Evolutionary conservation across 2,329 filamentous ascomycete species (phyloP), one percentile per base, ranked within the genome.

Genomic region (Fusarium miscanthi): DNA sequence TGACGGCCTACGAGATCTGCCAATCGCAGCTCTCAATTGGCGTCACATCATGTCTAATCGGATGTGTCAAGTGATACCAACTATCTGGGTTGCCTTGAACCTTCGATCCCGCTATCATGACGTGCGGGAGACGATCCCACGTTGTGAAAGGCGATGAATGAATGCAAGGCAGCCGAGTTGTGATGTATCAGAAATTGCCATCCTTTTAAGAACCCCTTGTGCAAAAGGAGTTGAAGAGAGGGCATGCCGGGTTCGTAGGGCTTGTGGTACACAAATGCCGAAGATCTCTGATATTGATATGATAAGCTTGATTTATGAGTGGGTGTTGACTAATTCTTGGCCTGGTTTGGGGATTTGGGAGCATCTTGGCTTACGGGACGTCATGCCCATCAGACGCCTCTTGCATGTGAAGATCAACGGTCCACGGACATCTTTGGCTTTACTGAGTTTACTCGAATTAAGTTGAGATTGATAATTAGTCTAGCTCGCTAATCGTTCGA

Each of bases 41-140:
- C 45, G 58, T 72, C 41, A 27, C 66, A 73, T 71, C 46, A 37
- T 27, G 45, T 56, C 43, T 43, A 46, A 38, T 35, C 54, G 42
- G 48, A 63, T 67, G 53, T 27, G 58, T 71, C 70, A 73, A 73
- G 58, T 74, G 70, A 73, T 74, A 63, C 66, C 62, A 56, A 66
- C 27, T 63, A 38, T 35, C 38, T 49, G 56, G 66, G 65, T 54
- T 61, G 61, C 37, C 65, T 65, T 56, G 46, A 73, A 66, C 56
- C 53, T 73, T 59, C 42, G n/a, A 59, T 63, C 51, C 70, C 43
- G 52, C 48, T 63, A 58, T 61, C 56, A 68, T 68, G 56, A 61
- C 66, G 66, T 71, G 42, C 42, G 40, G 53, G 27, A 67, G 58
- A n/a, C 71, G 66, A 70, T 60, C 58, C 66, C 35, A 46, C 41